Conservation (phyloP, 768 basidiomycete genomes). For the Tephrocybe rancida region DNA sequence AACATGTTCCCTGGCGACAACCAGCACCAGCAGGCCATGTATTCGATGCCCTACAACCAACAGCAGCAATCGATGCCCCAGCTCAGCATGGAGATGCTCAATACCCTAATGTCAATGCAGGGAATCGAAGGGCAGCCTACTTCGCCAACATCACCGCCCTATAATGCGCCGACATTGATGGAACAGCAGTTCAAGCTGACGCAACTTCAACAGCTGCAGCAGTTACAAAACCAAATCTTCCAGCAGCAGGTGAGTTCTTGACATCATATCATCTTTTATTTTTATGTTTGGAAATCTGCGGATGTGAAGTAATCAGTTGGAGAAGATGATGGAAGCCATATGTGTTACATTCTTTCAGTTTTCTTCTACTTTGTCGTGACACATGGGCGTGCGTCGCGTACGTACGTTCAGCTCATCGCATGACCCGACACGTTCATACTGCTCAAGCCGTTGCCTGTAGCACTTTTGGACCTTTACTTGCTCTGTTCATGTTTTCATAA, state of each 20-base stretch:
- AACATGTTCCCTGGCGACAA: constrained; percentile 18
- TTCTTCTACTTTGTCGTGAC: no score
- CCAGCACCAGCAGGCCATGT: constrained; percentile 20
- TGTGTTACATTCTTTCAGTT: no score
- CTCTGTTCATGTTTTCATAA: not conserved
- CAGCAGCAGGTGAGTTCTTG: constrained; percentile 75
- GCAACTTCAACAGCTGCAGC: constrained; percentile 69
- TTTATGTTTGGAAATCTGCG: not conserved
- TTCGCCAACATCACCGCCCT: constrained; percentile 22
- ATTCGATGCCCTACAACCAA: constrained; percentile 5
- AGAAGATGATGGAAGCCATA: not conserved
- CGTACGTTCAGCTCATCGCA: no score
- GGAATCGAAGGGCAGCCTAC: constrained; percentile 36
- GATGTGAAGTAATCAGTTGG: not conserved
- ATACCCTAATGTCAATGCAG: constrained; percentile 55
- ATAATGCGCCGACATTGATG: constrained; percentile 53
- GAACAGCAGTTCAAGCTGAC: constrained; percentile 81
- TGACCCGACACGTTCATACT: no score
- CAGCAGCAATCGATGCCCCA: constrained; percentile 22
- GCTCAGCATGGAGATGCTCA: constrained; percentile 53
- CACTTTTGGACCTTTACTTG: not conserved
- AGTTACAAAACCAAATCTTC: constrained; percentile 84
- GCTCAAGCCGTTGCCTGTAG: not conserved
- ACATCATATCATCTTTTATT: constrained; percentile 2
- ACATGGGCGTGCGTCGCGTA: no score